Percentiles rank a stretch among this genome's conserved stretches.
Conservation (phyloP, 345 rosid species). For the Melaleuca quinquenervia region DNA sequence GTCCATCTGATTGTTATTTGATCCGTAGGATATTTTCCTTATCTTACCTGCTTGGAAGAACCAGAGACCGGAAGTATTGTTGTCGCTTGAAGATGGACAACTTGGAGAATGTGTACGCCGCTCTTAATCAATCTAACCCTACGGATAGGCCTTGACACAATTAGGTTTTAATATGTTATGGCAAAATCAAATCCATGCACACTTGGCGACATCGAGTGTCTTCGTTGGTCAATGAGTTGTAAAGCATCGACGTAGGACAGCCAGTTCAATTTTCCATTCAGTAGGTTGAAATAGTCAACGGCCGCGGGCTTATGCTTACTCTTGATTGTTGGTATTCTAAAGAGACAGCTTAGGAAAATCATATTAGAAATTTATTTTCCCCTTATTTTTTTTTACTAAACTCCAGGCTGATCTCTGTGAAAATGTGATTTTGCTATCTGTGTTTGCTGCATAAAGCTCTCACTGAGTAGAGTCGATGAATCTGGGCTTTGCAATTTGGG, state of each 20-base stretch:
- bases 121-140: neutral
- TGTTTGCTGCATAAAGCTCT: neutral
- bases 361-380: neutral
- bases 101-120: neutral
- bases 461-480: neutral
- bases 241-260: no score
- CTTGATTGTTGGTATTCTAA: no score
- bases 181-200: no score
- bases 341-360: no score
- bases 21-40: neutral
- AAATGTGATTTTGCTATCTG: neutral
- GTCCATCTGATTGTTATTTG: neutral
- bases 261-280: no score
- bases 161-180: neutral
- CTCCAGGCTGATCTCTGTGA: neutral
- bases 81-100: neutral
- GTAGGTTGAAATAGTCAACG: no score
- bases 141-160: neutral
- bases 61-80: neutral
- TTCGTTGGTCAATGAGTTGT: no score
- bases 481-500: neutral
- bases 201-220: no score
- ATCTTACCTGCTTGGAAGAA: neutral
- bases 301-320: no score
- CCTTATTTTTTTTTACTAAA: neutral